These are phyloP conservation scores for Pythium sukuiense DNA, from an alignment of 352 stramenopile species.

Conservation along the genomic window DNA sequence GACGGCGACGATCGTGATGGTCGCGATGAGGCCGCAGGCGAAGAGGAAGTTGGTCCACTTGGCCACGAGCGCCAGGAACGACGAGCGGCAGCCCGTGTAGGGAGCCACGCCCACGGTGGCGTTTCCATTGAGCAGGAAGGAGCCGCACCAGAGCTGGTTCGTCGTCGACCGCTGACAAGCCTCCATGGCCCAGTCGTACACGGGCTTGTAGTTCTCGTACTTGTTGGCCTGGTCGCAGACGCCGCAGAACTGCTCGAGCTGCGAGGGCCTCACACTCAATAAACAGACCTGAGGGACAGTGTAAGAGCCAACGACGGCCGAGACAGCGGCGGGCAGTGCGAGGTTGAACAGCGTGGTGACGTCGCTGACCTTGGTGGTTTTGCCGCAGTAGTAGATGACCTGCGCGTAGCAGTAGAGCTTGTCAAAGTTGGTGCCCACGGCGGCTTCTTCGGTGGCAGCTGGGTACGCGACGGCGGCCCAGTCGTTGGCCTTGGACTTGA, in stretches of 20 bases:
- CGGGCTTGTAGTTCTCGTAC: conserved; percentile 61
- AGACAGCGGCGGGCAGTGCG: conserved; percentile 21
- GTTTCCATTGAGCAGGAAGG: conserved; percentile 47
- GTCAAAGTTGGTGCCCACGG: conserved; percentile 74
- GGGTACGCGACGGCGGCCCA: conserved; percentile 52
- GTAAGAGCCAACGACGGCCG: conserved; percentile 53
- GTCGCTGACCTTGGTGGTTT: conserved; percentile 8
- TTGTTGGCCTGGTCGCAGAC: conserved; percentile 53
- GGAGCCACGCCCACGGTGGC: conserved; percentile 37
- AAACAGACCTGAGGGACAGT: conserved; percentile 58
- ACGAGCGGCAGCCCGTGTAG: conserved; percentile 63
- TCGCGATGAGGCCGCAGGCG: conserved; percentile 51
- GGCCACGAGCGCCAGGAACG: conserved; percentile 62
- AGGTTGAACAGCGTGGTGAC: conserved; percentile 28
- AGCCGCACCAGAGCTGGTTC: conserved; percentile 74
- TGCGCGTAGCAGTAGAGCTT: conserved; percentile 79
- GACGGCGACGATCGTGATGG: conserved; percentile 46
- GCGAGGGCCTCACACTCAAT: conserved; percentile 34
- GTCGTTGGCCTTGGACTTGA: conserved; percentile 50
- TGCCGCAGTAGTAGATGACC: conserved; percentile 76
- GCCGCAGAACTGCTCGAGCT: conserved; percentile 55
- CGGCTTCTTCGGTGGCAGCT: conserved; percentile 38
- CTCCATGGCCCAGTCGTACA: conserved; percentile 64
- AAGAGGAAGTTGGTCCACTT: conserved; percentile 73
- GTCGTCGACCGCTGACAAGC: conserved; percentile 48